Conservation (phyloP, 768 basidiomycete genomes). For the Xerocomus brunneocitrinus region DNA sequence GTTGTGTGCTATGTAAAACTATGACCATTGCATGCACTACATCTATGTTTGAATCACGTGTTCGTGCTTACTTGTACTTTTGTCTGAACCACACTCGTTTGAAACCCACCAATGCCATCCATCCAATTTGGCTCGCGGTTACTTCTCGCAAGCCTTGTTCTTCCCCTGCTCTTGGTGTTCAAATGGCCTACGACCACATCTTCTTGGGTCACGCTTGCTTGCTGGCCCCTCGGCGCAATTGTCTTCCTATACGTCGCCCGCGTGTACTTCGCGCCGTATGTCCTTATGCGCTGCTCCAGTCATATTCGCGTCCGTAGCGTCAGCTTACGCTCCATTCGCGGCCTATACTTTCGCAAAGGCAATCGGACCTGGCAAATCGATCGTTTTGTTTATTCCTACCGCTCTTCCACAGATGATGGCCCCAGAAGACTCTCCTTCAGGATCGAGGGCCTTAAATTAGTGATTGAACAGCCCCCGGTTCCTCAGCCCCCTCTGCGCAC, state of each 20-base stretch:
- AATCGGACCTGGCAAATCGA: slow-evolving; percentile 56
- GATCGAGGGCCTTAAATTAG: slow-evolving; percentile 57
- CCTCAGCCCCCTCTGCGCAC: slow-evolving; percentile 19
- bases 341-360: slow-evolving; percentile 62
- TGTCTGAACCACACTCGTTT: neutral
- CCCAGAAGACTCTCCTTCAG: slow-evolving; percentile 58
- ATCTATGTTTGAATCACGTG: slow-evolving; percentile 10
- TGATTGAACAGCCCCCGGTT: slow-evolving; percentile 32
- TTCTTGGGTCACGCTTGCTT: slow-evolving; percentile 40
- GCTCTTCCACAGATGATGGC: slow-evolving; percentile 41
- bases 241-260: slow-evolving; percentile 57
- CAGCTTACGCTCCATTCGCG: slow-evolving; percentile 73
- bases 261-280: slow-evolving; percentile 62
- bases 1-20: slow-evolving; percentile 21
- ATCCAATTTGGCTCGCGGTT: slow-evolving; percentile 1
- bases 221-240: slow-evolving; percentile 49
- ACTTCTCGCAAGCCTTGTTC: slow-evolving; percentile 9
- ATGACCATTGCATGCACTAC: slow-evolving; percentile 16
- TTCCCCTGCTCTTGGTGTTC: slow-evolving; percentile 11
- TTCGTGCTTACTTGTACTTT: too few species aligned
- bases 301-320: slow-evolving; percentile 67
- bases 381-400: slow-evolving; percentile 58
- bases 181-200: slow-evolving; percentile 20
- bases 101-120: neutral
- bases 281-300: slow-evolving; percentile 53